Conservation (phyloP, 345 rosid genomes). For the Boechera divaricarpa region DNA sequence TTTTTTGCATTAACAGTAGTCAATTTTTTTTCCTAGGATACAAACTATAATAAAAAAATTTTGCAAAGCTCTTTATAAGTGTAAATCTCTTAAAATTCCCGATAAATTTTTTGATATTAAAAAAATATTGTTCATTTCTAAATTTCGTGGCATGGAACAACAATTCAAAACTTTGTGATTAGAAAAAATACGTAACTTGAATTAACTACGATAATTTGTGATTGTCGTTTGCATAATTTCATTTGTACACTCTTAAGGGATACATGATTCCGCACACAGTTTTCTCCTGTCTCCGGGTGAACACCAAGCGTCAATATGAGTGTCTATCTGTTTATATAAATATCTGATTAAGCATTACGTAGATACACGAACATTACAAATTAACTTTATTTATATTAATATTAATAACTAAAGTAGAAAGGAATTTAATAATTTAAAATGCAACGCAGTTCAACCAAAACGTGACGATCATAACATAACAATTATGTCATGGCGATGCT, state of each 20-base stretch:
- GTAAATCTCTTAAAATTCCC: neutral
- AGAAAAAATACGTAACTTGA: neutral
- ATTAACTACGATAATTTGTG: slow-evolving; percentile 1
- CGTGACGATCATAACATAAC: slow-evolving; percentile 45
- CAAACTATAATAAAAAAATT: too few relatives aligned
- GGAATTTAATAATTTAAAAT: slow-evolving; percentile 27
- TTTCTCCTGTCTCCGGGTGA: slow-evolving; percentile 25
- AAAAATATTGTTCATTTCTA: neutral
- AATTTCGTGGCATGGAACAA: neutral
- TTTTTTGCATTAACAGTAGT: too few relatives aligned
- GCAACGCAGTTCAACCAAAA: slow-evolving; percentile 37
- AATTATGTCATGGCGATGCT: slow-evolving; percentile 22
- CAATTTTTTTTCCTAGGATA: too few relatives aligned
- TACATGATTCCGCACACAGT: slow-evolving; percentile 24
- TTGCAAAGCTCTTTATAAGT: neutral
- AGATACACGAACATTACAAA: slow-evolving; percentile 30
- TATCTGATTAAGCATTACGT: slow-evolving; percentile 13
- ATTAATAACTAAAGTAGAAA: slow-evolving; percentile 32
- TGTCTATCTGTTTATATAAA: slow-evolving; percentile 3
- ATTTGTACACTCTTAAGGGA: slow-evolving; percentile 22
- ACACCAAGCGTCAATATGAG: slow-evolving; percentile 38
- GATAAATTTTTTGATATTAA: neutral
- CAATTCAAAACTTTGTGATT: neutral
- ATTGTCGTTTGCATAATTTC: slow-evolving; percentile 17
- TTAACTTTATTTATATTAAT: neutral